Evolutionary conservation across 495 filamentous ascomycete species (phyloP).

Genomic region (Mycothermus thermophilus): DNA sequence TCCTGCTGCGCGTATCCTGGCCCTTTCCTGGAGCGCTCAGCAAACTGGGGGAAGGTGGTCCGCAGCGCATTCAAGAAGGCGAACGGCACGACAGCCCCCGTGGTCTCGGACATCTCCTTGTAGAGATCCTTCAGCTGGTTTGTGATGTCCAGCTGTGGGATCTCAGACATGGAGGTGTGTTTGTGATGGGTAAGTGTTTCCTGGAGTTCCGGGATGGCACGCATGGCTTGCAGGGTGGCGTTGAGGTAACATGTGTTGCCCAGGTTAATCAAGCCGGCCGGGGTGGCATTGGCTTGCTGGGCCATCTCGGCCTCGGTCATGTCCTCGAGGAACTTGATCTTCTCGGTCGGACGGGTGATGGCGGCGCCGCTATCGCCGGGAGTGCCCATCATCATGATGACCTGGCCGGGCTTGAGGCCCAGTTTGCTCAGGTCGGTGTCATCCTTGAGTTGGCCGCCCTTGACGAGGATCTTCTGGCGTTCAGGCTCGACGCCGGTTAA

Average conservation of each 20-base stretch:
- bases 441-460: conserved; percentile 90
- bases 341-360: conserved; percentile 64
- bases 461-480: conserved; percentile 87
- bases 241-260: conserved; percentile 99
- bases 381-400: conserved; percentile 95
- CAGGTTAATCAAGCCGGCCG: conserved; percentile 80
- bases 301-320: conserved; percentile 95
- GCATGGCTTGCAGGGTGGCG: conserved; percentile 80
- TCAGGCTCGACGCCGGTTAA: conserved; percentile 92
- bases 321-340: conserved; percentile 82
- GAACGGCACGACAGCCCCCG: conserved; percentile 73
- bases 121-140: conserved; percentile 73
- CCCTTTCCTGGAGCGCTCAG: conserved; percentile 66
- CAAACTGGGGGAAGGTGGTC: conserved; percentile 81
- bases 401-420: conserved; percentile 70
- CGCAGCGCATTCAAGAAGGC: conserved; percentile 76
- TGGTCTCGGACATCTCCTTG: conserved; percentile 85
- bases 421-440: conserved; percentile 75
- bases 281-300: conserved; percentile 64
- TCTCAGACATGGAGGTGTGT: conserved; percentile 16
- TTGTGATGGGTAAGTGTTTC: conserved; percentile 61
- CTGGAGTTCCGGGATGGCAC: conserved; percentile 83
- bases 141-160: conserved; percentile 55
- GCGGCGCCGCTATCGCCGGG: conserved; percentile 48
- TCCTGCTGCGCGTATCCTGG: conserved; percentile 89